Evolutionary conservation across 2,329 filamentous ascomycete species (phyloP).

Genomic region (Claviceps africana): DNA sequence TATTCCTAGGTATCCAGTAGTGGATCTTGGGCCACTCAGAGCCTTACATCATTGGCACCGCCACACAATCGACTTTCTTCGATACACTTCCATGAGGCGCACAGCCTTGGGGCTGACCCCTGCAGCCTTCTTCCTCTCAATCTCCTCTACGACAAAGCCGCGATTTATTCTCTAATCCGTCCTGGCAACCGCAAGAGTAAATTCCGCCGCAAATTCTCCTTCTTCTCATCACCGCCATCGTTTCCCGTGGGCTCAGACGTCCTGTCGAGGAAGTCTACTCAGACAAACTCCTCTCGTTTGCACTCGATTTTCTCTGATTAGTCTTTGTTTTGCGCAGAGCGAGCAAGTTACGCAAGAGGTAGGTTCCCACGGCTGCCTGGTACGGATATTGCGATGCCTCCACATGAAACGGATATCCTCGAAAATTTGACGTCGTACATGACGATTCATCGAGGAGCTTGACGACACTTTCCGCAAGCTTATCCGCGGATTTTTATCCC

Average conservation of each 20-base stretch:
- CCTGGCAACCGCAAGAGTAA: neutral
- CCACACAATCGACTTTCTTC: constrained; percentile 28
- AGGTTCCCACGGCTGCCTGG: neutral
- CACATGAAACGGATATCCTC: too few relatives aligned
- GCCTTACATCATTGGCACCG: constrained; percentile 16
- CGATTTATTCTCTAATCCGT: neutral
- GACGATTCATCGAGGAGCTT: too few relatives aligned
- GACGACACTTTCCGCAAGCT: neutral
- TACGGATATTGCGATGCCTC: neutral
- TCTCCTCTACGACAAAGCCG: neutral
- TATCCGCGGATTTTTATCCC: too few relatives aligned
- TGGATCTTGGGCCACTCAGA: neutral
- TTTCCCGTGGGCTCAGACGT: neutral
- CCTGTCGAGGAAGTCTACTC: neutral
- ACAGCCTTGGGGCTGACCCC: constrained; percentile 15
- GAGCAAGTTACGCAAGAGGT: neutral
- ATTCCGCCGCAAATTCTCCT: neutral
- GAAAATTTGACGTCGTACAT: neutral
- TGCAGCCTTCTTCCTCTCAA: constrained; percentile 14
- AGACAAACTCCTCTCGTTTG: neutral
- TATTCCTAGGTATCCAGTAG: too few relatives aligned
- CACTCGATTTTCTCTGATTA: neutral
- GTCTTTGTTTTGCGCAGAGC: neutral
- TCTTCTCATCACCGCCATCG: neutral
- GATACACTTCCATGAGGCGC: constrained; percentile 29